Base-by-base conservation (phyloP, 2,329 filamentous ascomycete species). In the Lecanoromycetidae sp. region DNA sequence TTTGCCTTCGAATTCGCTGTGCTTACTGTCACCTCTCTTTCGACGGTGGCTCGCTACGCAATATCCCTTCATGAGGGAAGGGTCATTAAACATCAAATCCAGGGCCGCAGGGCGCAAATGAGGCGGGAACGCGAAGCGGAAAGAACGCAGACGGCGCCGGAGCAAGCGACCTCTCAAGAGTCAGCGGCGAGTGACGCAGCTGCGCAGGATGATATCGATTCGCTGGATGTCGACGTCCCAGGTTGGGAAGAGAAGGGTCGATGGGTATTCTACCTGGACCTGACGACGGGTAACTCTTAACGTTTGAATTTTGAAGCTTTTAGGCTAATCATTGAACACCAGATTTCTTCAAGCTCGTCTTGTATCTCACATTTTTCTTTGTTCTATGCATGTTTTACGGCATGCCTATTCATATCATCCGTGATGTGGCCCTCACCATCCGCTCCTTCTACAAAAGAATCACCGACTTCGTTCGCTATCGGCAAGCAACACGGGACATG, bases 1-100 rank as follows among this genome's bases (percentile, higher is more conserved):
- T 98, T 98, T 60, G 79, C 93, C 5, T 98, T 98, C 57, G 91
- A 98, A 63, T 96, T 96, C 60, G 88, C 90, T 30, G 80, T 98
- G 35, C 69, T 96, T 51, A 74, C 79, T 2, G 82, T 93, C 8
- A 81, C 80, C 43, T 94, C 90, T 1, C 71, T 79, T 44, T 87
- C 90, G 39, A 94, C 87, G 0, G 74, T 77, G 2, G 71, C 79
- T 46, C 80, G 88, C 50, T 98, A 98, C 63, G 63, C 76, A 17
- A 75, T 96, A 42, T 84, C 83, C 3, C 65, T 95, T 35, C 70
- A 80, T 7, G 91, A 98, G 63, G 77, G 84, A 38, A 75, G 75
- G 39, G 82, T 95, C 43, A 75, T 84, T 46, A 77, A 77, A 58
- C 72, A 76, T 48, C 90, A 96, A 66, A 66, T 91, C 20, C 72